These are phyloP conservation scores for Hypoxylon sp. DNA, from an alignment of 2,329 filamentous ascomycete species.

Conservation along the genomic window DNA sequence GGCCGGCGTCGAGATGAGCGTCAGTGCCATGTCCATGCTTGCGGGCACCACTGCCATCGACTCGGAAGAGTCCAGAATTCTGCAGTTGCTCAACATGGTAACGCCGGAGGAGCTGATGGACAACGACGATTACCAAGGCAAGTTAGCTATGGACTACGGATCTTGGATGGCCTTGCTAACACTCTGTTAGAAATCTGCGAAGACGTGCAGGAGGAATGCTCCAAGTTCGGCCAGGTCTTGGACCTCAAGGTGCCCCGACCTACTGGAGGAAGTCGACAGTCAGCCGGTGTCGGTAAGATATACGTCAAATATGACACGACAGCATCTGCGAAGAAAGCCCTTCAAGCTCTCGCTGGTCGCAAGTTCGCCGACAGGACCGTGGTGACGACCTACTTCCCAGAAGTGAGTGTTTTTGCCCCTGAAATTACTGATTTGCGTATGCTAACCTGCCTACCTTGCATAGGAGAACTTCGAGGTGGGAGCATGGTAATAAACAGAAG, in stretches of 20 bases:
- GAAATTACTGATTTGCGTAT: slow-evolving; percentile 37
- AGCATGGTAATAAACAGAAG: slow-evolving; percentile 71
- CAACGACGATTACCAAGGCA: slow-evolving; percentile 93
- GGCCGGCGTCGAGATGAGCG: slow-evolving; percentile 89
- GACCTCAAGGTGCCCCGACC: slow-evolving; percentile 95
- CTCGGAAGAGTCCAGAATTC: slow-evolving; percentile 79
- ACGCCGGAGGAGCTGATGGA: slow-evolving; percentile 94
- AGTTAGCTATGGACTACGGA: slow-evolving; percentile 34
- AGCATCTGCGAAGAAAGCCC: slow-evolving; percentile 81
- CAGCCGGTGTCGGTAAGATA: slow-evolving; percentile 94
- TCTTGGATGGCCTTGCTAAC: slow-evolving; percentile 47
- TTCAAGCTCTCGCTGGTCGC: slow-evolving; percentile 88
- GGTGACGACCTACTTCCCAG: slow-evolving; percentile 94
- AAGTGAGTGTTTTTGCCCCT: slow-evolving; percentile 62
- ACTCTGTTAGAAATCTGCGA: slow-evolving; percentile 85
- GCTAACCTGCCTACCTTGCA: slow-evolving; percentile 45
- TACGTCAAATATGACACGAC: slow-evolving; percentile 89
- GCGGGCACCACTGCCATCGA: slow-evolving; percentile 86
- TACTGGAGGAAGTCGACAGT: slow-evolving; percentile 80
- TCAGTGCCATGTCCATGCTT: slow-evolving; percentile 97
- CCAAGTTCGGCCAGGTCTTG: slow-evolving; percentile 84
- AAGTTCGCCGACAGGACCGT: slow-evolving; percentile 98
- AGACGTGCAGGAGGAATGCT: slow-evolving; percentile 91
- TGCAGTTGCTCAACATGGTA: slow-evolving; percentile 98
- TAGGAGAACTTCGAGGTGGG: slow-evolving; percentile 94